A percentile compares a stretch with the other conserved stretches of the same genome.
Evolutionary conservation across 768 basidiomycete species (phyloP).

Genomic region (Chalciporus pseudorubinellus): DNA sequence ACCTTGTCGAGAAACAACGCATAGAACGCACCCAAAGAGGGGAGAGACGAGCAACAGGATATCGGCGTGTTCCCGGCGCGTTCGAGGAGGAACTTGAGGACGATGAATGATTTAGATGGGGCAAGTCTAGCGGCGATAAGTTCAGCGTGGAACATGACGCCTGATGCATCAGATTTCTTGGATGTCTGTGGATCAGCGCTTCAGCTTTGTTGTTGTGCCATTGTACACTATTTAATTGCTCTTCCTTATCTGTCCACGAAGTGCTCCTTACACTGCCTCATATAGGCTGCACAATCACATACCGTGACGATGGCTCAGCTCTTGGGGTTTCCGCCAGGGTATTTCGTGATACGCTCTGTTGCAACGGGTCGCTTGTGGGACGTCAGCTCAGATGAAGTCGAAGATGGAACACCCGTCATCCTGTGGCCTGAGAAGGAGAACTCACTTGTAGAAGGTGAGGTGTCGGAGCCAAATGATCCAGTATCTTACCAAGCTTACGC

Average conservation of each 20-base stretch:
- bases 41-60: conserved; percentile 8
- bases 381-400: conserved; percentile 30
- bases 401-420: conserved; percentile 46
- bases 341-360: conserved; percentile 39
- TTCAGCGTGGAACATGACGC: background rate
- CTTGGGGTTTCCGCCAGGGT: conserved; percentile 37
- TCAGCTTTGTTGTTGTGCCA: background rate
- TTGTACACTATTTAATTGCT: background rate
- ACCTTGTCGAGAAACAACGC: conserved; percentile 62
- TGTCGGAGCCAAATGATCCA: background rate
- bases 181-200: background rate
- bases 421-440: conserved; percentile 74
- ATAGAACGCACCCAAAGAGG: conserved; percentile 32
- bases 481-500: background rate
- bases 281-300: too few species aligned
- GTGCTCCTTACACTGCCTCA: background rate
- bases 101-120: conserved; percentile 5
- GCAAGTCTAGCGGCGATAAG: background rate
- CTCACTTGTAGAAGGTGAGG: conserved; percentile 74
- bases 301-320: conserved; percentile 30
- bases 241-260: background rate
- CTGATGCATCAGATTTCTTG: too few species aligned
- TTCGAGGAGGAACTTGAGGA: conserved; percentile 26
- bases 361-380: conserved; percentile 38
- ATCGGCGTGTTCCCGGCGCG: conserved; percentile 26